Conservation (phyloP, 2,329 filamentous ascomycete species). For the Penicillium sp. region DNA sequence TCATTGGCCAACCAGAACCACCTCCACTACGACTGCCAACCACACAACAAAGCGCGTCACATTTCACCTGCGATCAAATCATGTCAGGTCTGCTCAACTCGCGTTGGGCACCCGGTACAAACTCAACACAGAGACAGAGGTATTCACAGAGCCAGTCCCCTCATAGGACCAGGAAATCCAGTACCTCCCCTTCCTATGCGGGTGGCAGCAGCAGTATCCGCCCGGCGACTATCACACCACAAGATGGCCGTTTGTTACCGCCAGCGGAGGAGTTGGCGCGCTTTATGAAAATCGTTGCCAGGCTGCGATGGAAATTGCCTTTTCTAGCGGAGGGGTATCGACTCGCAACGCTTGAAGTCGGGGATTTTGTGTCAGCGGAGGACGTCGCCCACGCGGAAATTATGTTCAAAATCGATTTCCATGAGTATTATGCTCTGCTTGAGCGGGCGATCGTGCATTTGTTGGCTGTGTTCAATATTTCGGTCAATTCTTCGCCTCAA, state of each 20-base stretch:
- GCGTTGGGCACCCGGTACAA: constrained; percentile 24
- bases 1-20: neutral
- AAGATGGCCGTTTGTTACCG: constrained; percentile 12
- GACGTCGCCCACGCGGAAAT: constrained; percentile 49
- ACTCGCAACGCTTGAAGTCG: constrained; percentile 44
- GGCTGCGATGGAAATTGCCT: constrained; percentile 61
- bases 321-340: constrained; percentile 57
- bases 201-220: neutral
- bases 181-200: constrained; percentile 12
- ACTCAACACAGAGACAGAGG: neutral
- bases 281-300: constrained; percentile 58
- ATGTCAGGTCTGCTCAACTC: constrained; percentile 21
- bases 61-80: constrained; percentile 1
- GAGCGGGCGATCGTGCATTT: constrained; percentile 67
- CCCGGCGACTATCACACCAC: constrained; percentile 1
- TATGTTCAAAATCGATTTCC: constrained; percentile 75
- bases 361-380: constrained; percentile 18
- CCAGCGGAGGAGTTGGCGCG: constrained; percentile 50
- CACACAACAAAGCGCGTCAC: constrained; percentile 1
- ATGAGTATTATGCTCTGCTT: constrained; percentile 70
- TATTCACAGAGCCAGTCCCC: neutral
- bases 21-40: neutral
- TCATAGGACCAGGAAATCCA: neutral
- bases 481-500: constrained; percentile 42
- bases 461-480: constrained; percentile 60